Percentiles rank a stretch among this genome's conserved stretches.
Conservation (phyloP, 2,329 filamentous ascomycete genomes). For the Hypoxylon sp. region DNA sequence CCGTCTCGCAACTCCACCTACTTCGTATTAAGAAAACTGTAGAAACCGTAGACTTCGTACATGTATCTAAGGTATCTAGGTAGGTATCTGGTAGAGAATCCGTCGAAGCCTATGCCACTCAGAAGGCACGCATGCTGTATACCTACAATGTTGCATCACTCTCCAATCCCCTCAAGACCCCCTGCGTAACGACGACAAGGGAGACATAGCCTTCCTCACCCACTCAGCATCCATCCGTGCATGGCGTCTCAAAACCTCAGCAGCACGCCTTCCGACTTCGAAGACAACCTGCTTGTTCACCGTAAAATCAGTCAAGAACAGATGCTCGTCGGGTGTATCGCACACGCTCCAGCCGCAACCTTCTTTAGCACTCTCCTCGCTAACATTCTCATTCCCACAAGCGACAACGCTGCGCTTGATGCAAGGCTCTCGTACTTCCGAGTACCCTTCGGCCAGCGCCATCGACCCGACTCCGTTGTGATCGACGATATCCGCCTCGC, state of each 20-base stretch:
- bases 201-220: slow-evolving; percentile 24
- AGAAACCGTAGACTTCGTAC: too few relatives aligned
- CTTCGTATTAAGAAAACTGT: too few relatives aligned
- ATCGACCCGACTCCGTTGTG: slow-evolving; percentile 54
- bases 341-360: slow-evolving; percentile 49
- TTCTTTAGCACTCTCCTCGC: slow-evolving; percentile 36
- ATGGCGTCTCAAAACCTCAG: slow-evolving; percentile 34
- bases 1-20: too few relatives aligned
- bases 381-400: slow-evolving; percentile 39
- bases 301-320: slow-evolving; percentile 63
- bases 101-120: too few relatives aligned
- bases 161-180: neutral
- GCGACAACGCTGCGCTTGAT: slow-evolving; percentile 35
- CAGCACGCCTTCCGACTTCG: slow-evolving; percentile 45
- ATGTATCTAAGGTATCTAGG: too few relatives aligned
- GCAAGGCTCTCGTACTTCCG: slow-evolving; percentile 56
- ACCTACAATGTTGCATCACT: too few relatives aligned
- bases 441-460: slow-evolving; percentile 48
- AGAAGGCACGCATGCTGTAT: too few relatives aligned
- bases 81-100: too few relatives aligned
- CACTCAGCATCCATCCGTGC: slow-evolving; percentile 33
- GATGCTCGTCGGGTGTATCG: slow-evolving; percentile 54
- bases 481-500: slow-evolving; percentile 53
- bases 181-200: slow-evolving; percentile 18
- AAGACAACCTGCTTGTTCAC: slow-evolving; percentile 51